Evolutionary conservation across 345 rosid genomes (phyloP), one percentile per base, ranked within the genome.

Genomic region (Eucalyptus regnans): DNA sequence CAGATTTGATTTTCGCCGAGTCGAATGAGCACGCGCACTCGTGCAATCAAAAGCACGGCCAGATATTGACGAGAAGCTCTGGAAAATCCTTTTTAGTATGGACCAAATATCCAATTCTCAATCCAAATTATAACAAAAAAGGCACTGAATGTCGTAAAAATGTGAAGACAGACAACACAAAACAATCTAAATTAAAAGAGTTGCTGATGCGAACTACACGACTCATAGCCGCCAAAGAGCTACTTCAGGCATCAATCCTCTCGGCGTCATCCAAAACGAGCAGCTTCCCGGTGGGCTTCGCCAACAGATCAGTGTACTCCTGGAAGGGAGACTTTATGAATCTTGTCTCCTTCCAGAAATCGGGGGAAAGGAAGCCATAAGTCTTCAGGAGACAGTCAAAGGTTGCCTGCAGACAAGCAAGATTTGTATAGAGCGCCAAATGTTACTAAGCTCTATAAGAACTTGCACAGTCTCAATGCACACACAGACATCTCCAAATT

Each of bases 311-410:
- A 9, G 95, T 92, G 93, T 90, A 93, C 92, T 94, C 95, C 89
- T 95, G 98, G 92, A 90, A 94, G 0, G 96, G 98, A 20, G 97
- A 95, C 89, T 71, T 94, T 22, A 87, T 79, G 89, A 93, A 95
- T 15, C 91, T 93, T 2, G 97, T 95, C 50, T 95, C 97, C 90
- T 86, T 96, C 98, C 97, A 96, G 89, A 96, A 94, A 84, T 96
- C 97, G 7, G 96, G 98, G 29, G 98, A 95, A 86, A 96, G 91
- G 98, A 95, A 96, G 22, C 98, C 97, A 48, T 95, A 95, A 4
- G 98, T 96, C 91, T 96, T 94, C 88, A 94, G 86, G 27, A 96
- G 95, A 44, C 95, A 95, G 20, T 96, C 97, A 2, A 96, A 96
- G 2, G 98, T 94, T 9, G 98, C 97, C 92, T 91, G 92, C 8